Percentiles rank a stretch among this genome's conserved stretches.
Conservation (phyloP, 2,329 filamentous ascomycete genomes). For the Exophiala alcalophila region DNA sequence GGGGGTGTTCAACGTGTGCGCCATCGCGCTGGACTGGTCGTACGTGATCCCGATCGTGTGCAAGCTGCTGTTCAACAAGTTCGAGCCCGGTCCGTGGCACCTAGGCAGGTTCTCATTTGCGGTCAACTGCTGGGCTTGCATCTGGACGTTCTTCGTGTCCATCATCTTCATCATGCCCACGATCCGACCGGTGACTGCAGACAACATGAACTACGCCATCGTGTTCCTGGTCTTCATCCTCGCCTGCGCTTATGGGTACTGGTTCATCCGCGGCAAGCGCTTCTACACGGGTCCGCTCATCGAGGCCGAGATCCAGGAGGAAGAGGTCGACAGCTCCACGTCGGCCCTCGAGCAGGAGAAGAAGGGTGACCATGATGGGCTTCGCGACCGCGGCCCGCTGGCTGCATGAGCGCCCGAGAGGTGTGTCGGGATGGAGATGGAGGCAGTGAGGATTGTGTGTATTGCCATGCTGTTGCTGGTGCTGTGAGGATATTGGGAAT, state of each 20-base stretch:
- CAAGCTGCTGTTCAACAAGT: slow-evolving; percentile 50
- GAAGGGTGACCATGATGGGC: slow-evolving; percentile 4
- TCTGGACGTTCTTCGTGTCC: slow-evolving; percentile 54
- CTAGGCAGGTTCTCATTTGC: slow-evolving; percentile 43
- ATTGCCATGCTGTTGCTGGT: no score
- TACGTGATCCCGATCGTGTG: slow-evolving; percentile 58
- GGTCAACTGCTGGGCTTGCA: slow-evolving; percentile 50
- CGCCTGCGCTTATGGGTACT: slow-evolving; percentile 45
- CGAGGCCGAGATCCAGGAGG: slow-evolving; percentile 31
- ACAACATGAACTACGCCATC: slow-evolving; percentile 57
- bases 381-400: background rate
- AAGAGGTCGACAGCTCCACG: slow-evolving; percentile 12
- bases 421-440: no score
- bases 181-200: slow-evolving; percentile 44
- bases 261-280: slow-evolving; percentile 45
- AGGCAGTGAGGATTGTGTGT: no score
- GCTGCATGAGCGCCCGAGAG: no score
- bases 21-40: slow-evolving; percentile 47
- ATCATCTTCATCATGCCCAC: slow-evolving; percentile 57
- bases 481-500: no score
- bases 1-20: slow-evolving; percentile 47
- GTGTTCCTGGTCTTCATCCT: slow-evolving; percentile 51
- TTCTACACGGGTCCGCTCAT: slow-evolving; percentile 50
- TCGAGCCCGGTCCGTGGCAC: slow-evolving; percentile 53
- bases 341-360: slow-evolving; percentile 16